Evolutionary conservation across 306 rosid species (phyloP).

Genomic region (Macrotyloma uniflorum): DNA sequence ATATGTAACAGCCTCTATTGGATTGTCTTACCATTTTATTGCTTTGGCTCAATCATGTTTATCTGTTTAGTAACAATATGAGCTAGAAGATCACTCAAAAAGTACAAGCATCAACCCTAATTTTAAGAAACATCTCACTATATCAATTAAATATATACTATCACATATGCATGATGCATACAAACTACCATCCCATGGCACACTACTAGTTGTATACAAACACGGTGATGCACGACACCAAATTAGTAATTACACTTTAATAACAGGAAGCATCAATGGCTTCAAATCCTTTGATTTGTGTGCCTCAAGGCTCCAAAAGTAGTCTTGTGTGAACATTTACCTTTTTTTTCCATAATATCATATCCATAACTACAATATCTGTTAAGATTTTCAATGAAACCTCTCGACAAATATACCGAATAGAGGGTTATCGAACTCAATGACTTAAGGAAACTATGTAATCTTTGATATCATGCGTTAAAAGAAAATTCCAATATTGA

Average conservation of each 20-base stretch:
- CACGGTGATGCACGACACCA: slow-evolving; percentile 2
- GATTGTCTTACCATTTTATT: background rate
- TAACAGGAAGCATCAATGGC: slow-evolving; percentile 22
- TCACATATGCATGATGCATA: slow-evolving; percentile 3
- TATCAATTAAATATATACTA: slow-evolving; percentile 19
- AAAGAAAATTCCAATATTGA: no score
- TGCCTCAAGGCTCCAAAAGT: slow-evolving; percentile 12
- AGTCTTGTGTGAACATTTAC: slow-evolving; percentile 2
- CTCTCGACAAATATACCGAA: no score
- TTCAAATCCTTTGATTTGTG: slow-evolving; percentile 25
- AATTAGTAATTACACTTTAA: slow-evolving; percentile 33
- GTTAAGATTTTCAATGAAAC: no score
- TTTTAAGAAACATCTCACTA: no score
- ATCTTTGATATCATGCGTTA: no score
- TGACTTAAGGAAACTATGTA: no score
- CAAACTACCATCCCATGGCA: background rate
- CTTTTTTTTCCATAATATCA: slow-evolving; percentile 26
- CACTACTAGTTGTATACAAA: no score
- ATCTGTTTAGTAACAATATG: background rate
- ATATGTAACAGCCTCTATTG: background rate
- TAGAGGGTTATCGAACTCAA: background rate
- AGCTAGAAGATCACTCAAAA: background rate
- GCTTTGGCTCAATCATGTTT: background rate
- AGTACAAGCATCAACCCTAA: no score
- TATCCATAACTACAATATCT: slow-evolving; percentile 25